phyloP scores from a whole-genome alignment of 805 yeast species.

The Ogataea degrootiae region DNA sequence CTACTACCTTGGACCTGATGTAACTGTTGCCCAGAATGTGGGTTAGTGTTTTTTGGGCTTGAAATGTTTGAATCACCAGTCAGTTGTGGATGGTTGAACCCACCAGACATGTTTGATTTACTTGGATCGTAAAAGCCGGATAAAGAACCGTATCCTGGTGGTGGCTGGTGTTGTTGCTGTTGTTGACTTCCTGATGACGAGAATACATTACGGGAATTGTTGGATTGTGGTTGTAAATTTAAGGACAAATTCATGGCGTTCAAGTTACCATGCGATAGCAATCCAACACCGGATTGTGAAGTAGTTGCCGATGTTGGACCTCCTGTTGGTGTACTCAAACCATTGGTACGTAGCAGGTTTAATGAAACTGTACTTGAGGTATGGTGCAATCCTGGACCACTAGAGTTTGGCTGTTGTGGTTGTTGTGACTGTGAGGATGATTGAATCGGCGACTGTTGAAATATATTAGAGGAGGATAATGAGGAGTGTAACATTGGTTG shows the following conservation, averaged over 20 bases:
- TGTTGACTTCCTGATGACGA: conserved; percentile 4
- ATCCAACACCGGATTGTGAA: conserved; percentile 1
- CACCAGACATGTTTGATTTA: conserved; percentile 5
- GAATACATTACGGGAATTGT: too few relatives aligned
- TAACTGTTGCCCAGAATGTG: too few relatives aligned
- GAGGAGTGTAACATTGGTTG: conserved; percentile 10
- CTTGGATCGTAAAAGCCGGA: conserved; percentile 8
- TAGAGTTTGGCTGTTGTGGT: conserved; percentile 8
- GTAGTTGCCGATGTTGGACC: background rate
- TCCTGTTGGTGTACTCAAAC: conserved; percentile 9
- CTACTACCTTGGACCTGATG: too few relatives aligned
- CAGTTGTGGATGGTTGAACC: conserved; percentile 23
- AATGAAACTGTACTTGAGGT: conserved; percentile 29
- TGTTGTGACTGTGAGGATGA: conserved; percentile 10
- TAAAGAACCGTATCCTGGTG: conserved; percentile 6
- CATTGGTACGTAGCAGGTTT: conserved; percentile 25
- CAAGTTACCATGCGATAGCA: background rate
- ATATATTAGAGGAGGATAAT: conserved; percentile 15
- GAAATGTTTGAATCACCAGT: conserved; percentile 25
- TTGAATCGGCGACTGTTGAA: conserved; percentile 17
- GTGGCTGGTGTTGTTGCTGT: conserved; percentile 17
- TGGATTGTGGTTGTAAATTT: too few relatives aligned
- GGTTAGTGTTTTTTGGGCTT: conserved; percentile 4
- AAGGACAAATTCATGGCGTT: too few relatives aligned
- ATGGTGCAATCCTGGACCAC: conserved; percentile 20